Evolutionary conservation across 2,329 filamentous ascomycete species (phyloP).

Genomic region (Paracoccidioides lutzii): DNA sequence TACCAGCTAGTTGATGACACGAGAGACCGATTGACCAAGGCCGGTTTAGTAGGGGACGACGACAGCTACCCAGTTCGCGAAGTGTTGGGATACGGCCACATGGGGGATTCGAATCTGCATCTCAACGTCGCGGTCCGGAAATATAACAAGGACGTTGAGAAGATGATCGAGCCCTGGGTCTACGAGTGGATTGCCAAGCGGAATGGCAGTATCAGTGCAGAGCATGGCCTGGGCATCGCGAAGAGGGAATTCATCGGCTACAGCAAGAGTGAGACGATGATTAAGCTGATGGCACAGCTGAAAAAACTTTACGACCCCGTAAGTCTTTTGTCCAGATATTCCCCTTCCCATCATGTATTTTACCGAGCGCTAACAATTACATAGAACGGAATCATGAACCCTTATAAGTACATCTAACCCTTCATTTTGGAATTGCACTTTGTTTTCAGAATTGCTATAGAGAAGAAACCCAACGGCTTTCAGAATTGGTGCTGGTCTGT

Average conservation of each 20-base stretch:
- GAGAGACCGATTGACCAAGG: conserved; percentile 55
- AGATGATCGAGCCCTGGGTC: conserved; percentile 80
- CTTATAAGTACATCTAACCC: conserved; percentile 76
- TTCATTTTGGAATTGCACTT: conserved; percentile 3
- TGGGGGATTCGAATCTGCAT: conserved; percentile 94
- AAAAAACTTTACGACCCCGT: conserved; percentile 92
- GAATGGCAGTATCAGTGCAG: conserved; percentile 87
- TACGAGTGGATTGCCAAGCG: conserved; percentile 92
- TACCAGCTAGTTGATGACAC: conserved; percentile 84
- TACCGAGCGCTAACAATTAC: conserved; percentile 11
- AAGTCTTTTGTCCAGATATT: conserved; percentile 29
- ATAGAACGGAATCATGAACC: conserved; percentile 96
- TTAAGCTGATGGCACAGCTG: conserved; percentile 86
- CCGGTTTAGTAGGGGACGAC: conserved; percentile 64
- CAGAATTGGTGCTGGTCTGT: neutral
- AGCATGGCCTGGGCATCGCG: conserved; percentile 84
- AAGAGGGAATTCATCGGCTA: conserved; percentile 96
- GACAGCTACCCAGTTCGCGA: conserved; percentile 67
- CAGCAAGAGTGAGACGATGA: conserved; percentile 74
- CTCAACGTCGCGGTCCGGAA: conserved; percentile 73
- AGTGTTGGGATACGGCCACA: conserved; percentile 94
- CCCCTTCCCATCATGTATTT: neutral
- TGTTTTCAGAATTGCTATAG: neutral
- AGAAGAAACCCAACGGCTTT: no score
- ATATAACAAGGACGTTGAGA: conserved; percentile 80